Percentiles rank a stretch among this genome's conserved stretches.
phyloP scores from a whole-genome alignment of 164 flowering plant genomes.

The Dillenia suffruticosa region DNA sequence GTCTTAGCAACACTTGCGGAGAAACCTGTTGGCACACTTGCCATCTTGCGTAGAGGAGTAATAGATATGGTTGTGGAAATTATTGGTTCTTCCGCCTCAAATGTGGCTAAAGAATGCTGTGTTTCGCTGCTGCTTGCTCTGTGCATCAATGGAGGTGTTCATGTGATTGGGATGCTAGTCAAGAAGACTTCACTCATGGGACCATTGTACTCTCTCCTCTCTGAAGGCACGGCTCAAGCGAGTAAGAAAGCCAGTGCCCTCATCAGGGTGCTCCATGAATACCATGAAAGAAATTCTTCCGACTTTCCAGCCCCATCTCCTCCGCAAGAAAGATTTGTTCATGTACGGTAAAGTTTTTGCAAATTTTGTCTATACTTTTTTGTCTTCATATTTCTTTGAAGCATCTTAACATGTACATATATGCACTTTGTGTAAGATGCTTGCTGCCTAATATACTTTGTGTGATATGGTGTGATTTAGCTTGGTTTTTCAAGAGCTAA shows the following conservation, averaged over 20 bases:
- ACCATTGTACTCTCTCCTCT: conserved; percentile 41
- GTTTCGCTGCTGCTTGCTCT: conserved; percentile 51
- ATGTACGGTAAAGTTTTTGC: conserved; percentile 5
- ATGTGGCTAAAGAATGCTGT: conserved; percentile 52
- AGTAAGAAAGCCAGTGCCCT: conserved; percentile 58
- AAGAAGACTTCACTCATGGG: conserved; percentile 38
- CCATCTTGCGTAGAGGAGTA: conserved; percentile 28
- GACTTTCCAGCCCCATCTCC: conserved; percentile 1
- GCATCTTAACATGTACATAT: conserved; percentile 6
- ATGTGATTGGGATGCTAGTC: conserved; percentile 37
- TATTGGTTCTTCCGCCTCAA: conserved; percentile 26
- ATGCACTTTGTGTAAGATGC: neutral
- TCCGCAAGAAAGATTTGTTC: conserved; percentile 35
- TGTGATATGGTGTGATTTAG: conserved; percentile 9
- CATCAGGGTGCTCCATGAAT: conserved; percentile 54
- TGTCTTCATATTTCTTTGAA: conserved; percentile 2
- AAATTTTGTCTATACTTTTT: neutral
- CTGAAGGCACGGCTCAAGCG: conserved; percentile 49
- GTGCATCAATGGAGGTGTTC: conserved; percentile 50
- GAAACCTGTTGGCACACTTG: conserved; percentile 42
- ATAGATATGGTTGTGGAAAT: conserved; percentile 21
- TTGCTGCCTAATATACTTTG: neutral
- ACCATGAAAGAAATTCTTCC: conserved; percentile 27
- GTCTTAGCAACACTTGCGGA: conserved; percentile 63
- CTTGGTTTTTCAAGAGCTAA: conserved; percentile 49